A percentile compares a stretch with the other conserved stretches of the same genome.
These are phyloP conservation scores for Hymenotorrendiella dingleyae DNA, from an alignment of 2,329 filamentous ascomycete species.

Conservation along the genomic window DNA sequence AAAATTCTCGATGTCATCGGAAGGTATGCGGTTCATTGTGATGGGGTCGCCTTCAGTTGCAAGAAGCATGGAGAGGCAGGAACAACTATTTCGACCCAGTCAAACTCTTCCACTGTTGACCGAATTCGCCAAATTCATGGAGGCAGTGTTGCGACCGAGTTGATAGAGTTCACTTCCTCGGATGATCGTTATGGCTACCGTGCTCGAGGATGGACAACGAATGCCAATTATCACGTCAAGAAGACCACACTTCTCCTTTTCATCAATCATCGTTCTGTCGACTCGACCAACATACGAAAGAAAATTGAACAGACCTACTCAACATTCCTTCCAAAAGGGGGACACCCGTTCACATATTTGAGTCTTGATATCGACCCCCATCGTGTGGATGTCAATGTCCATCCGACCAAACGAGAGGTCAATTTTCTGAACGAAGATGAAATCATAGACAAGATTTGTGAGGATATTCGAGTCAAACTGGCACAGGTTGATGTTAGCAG, in stretches of 20 bases:
- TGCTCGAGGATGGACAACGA: conserved; percentile 75
- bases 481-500: conserved; percentile 88
- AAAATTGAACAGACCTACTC: conserved; percentile 87
- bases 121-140: conserved; percentile 89
- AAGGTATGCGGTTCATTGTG: conserved; percentile 86
- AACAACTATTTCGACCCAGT: conserved; percentile 72
- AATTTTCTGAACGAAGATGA: conserved; percentile 98
- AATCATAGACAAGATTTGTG: conserved; percentile 81
- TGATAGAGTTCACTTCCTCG: conserved; percentile 67
- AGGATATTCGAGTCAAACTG: conserved; percentile 69
- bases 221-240: conserved; percentile 92
- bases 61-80: conserved; percentile 91
- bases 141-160: conserved; percentile 75
- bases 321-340: conserved; percentile 82
- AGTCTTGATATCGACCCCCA: conserved; percentile 88
- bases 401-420: conserved; percentile 94
- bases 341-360: conserved; percentile 89
- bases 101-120: conserved; percentile 66
- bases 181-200: conserved; percentile 81
- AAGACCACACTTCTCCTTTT: conserved; percentile 83
- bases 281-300: conserved; percentile 82
- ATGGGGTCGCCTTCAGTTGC: conserved; percentile 88
- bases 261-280: conserved; percentile 93
- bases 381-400: conserved; percentile 92
- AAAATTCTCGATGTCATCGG: conserved; percentile 96